Percentiles rank a stretch among this genome's conserved stretches.
phyloP scores from a whole-genome alignment of 768 basidiomycete genomes.

The Lentinula boryana region DNA sequence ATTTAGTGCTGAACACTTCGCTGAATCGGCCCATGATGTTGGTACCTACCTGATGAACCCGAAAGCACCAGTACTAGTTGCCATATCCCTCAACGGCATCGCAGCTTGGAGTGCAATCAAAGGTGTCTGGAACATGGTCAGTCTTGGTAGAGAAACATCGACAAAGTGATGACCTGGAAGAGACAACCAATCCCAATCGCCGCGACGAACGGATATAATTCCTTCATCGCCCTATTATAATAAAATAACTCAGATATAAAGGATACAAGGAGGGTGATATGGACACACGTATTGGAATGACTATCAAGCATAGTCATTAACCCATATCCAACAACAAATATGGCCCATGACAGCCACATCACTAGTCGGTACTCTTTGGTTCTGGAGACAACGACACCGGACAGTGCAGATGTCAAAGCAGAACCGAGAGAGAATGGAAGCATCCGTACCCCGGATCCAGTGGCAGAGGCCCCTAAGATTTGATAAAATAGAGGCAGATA shows the following conservation, averaged over 20 bases:
- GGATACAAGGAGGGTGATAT: constrained; percentile 23
- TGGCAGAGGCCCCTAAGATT: constrained; percentile 70
- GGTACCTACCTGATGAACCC: constrained; percentile 54
- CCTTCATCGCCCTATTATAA: constrained; percentile 51
- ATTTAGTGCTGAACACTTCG: background rate
- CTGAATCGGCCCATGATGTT: constrained; percentile 4
- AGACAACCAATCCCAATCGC: constrained; percentile 5
- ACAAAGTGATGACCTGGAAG: constrained; percentile 48
- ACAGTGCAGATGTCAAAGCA: constrained; percentile 44
- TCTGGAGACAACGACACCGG: constrained; percentile 53
- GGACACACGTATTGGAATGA: constrained; percentile 42
- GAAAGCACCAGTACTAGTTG: constrained; percentile 68
- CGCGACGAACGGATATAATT: constrained; percentile 53
- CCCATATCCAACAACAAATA: constrained; percentile 61
- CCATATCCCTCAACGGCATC: constrained; percentile 87
- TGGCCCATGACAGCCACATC: constrained; percentile 55
- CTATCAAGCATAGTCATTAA: constrained; percentile 67
- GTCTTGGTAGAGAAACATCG: constrained; percentile 14
- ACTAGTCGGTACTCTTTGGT: constrained; percentile 53
- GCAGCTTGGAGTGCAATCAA: constrained; percentile 76
- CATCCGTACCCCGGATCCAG: constrained; percentile 46
- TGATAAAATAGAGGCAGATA: constrained; percentile 71
- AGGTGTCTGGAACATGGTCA: constrained; percentile 39
- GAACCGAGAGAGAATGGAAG: constrained; percentile 64
- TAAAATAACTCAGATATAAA: background rate